These are phyloP conservation scores for Rutstroemia sp. DNA, from an alignment of 2,329 filamentous ascomycete species.

Conservation along the genomic window DNA sequence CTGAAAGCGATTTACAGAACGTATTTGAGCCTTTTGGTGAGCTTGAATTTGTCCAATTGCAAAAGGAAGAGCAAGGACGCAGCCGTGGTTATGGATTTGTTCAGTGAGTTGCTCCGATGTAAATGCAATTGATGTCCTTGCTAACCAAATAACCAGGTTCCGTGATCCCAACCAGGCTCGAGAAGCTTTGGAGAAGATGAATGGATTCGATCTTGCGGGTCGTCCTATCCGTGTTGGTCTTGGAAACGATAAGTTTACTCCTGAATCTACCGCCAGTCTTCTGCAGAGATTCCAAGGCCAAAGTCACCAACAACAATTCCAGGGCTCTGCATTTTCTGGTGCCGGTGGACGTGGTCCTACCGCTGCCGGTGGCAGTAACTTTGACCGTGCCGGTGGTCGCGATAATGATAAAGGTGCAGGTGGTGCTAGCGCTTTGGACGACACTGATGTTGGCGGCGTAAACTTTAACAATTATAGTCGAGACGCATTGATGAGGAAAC, in stretches of 20 bases:
- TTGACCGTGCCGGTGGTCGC: slow-evolving; percentile 83
- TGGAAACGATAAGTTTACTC: slow-evolving; percentile 99
- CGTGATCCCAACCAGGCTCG: slow-evolving; percentile 84
- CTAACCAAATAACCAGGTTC: slow-evolving; percentile 56
- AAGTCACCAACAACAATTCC: slow-evolving; percentile 62
- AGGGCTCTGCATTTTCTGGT: slow-evolving; percentile 88
- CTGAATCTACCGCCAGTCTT: slow-evolving; percentile 89
- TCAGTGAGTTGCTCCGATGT: slow-evolving; percentile 59
- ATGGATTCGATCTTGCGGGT: slow-evolving; percentile 95
- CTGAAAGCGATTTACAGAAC: slow-evolving; percentile 88
- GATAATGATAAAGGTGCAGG: slow-evolving; percentile 82
- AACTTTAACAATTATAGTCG: slow-evolving; percentile 99
- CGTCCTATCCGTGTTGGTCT: slow-evolving; percentile 97
- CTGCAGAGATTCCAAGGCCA: slow-evolving; percentile 86
- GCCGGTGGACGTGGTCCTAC: slow-evolving; percentile 81
- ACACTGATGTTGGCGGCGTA: slow-evolving; percentile 94
- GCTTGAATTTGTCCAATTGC: slow-evolving; percentile 93
- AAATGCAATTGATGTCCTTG: neutral
- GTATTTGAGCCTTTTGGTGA: slow-evolving; percentile 98
- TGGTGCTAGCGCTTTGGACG: slow-evolving; percentile 89
- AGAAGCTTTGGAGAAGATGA: slow-evolving; percentile 97
- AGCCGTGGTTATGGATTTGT: slow-evolving; percentile 98
- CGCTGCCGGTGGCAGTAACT: slow-evolving; percentile 65
- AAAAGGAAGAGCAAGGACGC: slow-evolving; percentile 87
- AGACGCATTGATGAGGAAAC: slow-evolving; percentile 96